phyloP scores from a whole-genome alignment of 192 early-diverging fungal genomes.

The Linnemannia exigua region DNA sequence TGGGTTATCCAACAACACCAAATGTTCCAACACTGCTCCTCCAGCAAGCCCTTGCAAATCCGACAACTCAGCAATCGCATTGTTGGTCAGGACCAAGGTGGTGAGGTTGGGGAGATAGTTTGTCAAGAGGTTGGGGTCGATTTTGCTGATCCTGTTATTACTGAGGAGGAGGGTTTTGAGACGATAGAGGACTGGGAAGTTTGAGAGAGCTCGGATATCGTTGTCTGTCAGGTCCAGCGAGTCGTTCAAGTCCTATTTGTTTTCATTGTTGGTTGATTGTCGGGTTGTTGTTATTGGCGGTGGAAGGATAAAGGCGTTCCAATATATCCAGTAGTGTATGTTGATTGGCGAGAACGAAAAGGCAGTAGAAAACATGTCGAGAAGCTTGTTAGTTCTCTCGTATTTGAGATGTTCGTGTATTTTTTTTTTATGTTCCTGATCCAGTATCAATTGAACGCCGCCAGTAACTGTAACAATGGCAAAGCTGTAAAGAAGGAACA shows the following conservation, averaged over 20 bases:
- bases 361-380: not conserved
- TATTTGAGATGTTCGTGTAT: no score
- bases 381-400: not conserved
- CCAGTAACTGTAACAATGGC: not conserved
- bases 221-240: conserved; percentile 95
- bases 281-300: not conserved
- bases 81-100: conserved; percentile 90
- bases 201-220: conserved; percentile 85
- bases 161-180: conserved; percentile 82
- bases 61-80: conserved; percentile 84
- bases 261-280: not conserved
- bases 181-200: conserved; percentile 88
- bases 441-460: not conserved
- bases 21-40: conserved; percentile 61
- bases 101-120: conserved; percentile 82
- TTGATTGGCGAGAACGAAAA: not conserved
- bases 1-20: conserved; percentile 93
- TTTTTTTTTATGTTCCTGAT: not conserved
- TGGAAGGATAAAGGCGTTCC: not conserved
- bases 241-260: conserved; percentile 87
- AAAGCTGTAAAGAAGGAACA: not conserved
- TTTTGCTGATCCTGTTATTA: conserved; percentile 91
- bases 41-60: conserved; percentile 84
- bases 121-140: conserved; percentile 74
- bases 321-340: not conserved